These are phyloP conservation scores for Pseudopyrenochaeta lycopersici DNA, from an alignment of 2,329 filamentous ascomycete species.

Conservation along the genomic window DNA sequence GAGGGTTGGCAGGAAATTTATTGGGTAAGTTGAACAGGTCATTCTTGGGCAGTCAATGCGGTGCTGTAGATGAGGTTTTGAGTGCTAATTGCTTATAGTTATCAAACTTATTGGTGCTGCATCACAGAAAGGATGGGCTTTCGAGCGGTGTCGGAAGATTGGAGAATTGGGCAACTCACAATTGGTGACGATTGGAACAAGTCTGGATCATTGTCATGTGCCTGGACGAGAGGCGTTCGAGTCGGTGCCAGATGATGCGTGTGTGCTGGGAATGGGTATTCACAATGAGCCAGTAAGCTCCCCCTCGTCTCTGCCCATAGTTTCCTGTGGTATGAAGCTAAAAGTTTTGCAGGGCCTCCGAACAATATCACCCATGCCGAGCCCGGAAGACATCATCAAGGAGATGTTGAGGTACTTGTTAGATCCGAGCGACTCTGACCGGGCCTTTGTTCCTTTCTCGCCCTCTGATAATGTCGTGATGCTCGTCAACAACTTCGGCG, in stretches of 20 bases:
- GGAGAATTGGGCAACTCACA: conserved; percentile 55
- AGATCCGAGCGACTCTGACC: conserved; percentile 57
- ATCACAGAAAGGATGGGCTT: conserved; percentile 54
- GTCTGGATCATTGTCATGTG: conserved; percentile 63
- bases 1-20: conserved; percentile 62
- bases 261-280: conserved; percentile 59
- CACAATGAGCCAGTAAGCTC: conserved; percentile 59
- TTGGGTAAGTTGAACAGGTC: conserved; percentile 41
- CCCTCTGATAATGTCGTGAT: conserved; percentile 56
- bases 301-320: neutral
- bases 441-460: conserved; percentile 60
- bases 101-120: conserved; percentile 59
- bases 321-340: neutral
- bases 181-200: conserved; percentile 61
- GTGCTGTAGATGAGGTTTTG: neutral
- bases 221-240: conserved; percentile 62
- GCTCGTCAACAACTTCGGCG: conserved; percentile 61
- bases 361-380: conserved; percentile 58
- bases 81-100: conserved; percentile 41
- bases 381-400: conserved; percentile 58
- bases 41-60: too few species aligned
- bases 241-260: conserved; percentile 51
- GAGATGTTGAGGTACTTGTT: conserved; percentile 60
- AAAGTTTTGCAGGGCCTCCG: conserved; percentile 48
- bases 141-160: conserved; percentile 56